Conservation (phyloP, 371 early-diverging fungal genomes). For the Mortierella sp. region DNA sequence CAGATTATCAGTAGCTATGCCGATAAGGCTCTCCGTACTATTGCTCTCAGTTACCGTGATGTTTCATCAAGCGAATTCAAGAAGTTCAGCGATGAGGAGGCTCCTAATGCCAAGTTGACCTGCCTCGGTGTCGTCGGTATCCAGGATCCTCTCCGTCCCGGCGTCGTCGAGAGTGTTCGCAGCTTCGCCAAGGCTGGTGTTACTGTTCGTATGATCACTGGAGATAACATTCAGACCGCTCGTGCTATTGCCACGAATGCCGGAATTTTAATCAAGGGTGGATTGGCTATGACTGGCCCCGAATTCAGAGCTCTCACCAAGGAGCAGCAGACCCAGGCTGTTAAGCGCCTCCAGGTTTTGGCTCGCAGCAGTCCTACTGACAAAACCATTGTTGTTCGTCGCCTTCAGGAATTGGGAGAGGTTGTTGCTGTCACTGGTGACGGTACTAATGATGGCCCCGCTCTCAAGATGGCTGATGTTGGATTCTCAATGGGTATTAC, state of each 20-base stretch:
- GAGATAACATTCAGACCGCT: conserved; percentile 95
- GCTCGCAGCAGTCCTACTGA: conserved; percentile 95
- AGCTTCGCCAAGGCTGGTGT: conserved; percentile 92
- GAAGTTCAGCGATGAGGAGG: conserved; percentile 64
- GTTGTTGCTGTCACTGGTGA: conserved; percentile 98
- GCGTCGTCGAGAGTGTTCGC: conserved; percentile 87
- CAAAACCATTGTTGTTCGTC: conserved; percentile 92
- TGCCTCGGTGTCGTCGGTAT: conserved; percentile 92
- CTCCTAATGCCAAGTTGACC: conserved; percentile 73
- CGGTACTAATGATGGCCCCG: conserved; percentile 98
- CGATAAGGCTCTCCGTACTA: conserved; percentile 89
- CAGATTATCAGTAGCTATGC: conserved; percentile 82
- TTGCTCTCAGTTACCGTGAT: conserved; percentile 86
- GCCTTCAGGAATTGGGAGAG: conserved; percentile 89
- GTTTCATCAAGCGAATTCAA: conserved; percentile 58
- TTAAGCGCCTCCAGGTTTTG: conserved; percentile 92
- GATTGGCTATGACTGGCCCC: conserved; percentile 91
- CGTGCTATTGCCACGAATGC: conserved; percentile 90
- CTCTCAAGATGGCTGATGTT: conserved; percentile 96
- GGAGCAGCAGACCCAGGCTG: conserved; percentile 82
- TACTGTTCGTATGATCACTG: conserved; percentile 96
- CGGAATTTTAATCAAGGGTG: conserved; percentile 88
- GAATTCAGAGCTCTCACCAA: conserved; percentile 84
- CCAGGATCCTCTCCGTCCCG: conserved; percentile 93
- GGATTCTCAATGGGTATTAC: conserved; percentile 98